A percentile compares a stretch with the other conserved stretches of the same genome.
These are phyloP conservation scores for Decorospora gaudefroyi DNA, from an alignment of 2,329 filamentous ascomycete species.

Conservation along the genomic window DNA sequence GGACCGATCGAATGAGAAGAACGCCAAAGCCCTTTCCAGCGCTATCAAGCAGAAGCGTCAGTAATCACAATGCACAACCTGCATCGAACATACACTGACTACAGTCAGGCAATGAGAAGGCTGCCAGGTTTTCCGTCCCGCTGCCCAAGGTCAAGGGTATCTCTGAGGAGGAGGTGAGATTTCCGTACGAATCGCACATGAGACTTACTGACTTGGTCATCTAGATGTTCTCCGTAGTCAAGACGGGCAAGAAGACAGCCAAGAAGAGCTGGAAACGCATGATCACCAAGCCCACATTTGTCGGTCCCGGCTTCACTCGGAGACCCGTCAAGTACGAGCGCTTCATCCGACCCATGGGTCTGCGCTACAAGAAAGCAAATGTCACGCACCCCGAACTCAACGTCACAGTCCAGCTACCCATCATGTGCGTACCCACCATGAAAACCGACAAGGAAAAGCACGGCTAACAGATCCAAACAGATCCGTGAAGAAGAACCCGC, in stretches of 20 bases:
- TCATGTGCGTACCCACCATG: conserved; percentile 41
- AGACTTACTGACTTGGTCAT: not conserved
- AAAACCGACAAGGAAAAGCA: not conserved
- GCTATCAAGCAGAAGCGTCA: conserved; percentile 96
- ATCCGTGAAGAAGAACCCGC: conserved; percentile 79
- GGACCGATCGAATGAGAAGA: conserved; percentile 72
- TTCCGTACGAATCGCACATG: not conserved
- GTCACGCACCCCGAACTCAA: conserved; percentile 76
- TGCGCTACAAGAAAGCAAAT: conserved; percentile 78
- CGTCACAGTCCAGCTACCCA: conserved; percentile 80
- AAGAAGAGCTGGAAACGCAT: conserved; percentile 80
- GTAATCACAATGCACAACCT: too few species aligned
- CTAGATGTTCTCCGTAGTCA: conserved; percentile 86
- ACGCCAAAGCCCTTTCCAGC: conserved; percentile 74
- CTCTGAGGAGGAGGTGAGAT: conserved; percentile 72
- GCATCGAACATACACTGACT: too few species aligned
- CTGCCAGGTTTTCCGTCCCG: conserved; percentile 88
- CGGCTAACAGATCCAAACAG: conserved; percentile 3
- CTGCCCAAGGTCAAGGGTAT: conserved; percentile 94
- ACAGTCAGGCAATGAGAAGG: conserved; percentile 82
- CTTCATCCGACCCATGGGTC: conserved; percentile 60
- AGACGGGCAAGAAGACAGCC: conserved; percentile 81
- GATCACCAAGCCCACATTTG: conserved; percentile 85
- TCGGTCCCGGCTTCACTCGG: conserved; percentile 86
- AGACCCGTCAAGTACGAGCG: conserved; percentile 75